phyloP scores from a whole-genome alignment of 257 asterid species.

The Dorcoceras hygrometricum region DNA sequence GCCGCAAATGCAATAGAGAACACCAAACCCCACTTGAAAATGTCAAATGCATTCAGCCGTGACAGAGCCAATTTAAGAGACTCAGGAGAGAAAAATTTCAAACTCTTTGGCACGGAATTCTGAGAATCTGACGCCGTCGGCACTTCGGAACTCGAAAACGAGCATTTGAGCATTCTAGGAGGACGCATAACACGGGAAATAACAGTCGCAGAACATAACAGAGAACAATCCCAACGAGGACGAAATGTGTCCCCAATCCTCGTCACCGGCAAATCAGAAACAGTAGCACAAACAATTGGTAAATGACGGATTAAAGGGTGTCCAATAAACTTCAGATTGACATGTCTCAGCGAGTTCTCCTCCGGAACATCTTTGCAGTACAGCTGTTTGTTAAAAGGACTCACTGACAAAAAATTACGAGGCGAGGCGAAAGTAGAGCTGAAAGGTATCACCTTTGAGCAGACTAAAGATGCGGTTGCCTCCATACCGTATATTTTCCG shows the following conservation, averaged over 20 bases:
- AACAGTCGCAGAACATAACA: slow-evolving; percentile 12
- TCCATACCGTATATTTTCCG: slow-evolving; percentile 39
- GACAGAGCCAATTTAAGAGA: slow-evolving; percentile 44
- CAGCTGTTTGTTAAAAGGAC: slow-evolving; percentile 56
- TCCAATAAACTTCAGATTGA: slow-evolving; percentile 18
- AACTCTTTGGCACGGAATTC: slow-evolving; percentile 22
- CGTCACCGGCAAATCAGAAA: not conserved
- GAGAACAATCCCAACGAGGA: slow-evolving; percentile 11
- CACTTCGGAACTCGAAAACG: slow-evolving; percentile 32
- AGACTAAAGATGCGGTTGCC: slow-evolving; percentile 39
- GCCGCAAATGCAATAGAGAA: slow-evolving; percentile 57
- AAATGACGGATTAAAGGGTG: slow-evolving; percentile 22
- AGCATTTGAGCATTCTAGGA: slow-evolving; percentile 35
- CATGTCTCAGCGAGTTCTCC: slow-evolving; percentile 15
- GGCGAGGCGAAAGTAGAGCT: slow-evolving; percentile 19
- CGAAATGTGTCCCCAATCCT: not conserved
- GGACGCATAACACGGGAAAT: slow-evolving; percentile 24
- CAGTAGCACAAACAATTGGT: not conserved
- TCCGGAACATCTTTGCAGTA: slow-evolving; percentile 30
- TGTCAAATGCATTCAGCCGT: slow-evolving; percentile 54
- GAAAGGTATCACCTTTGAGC: slow-evolving; percentile 53
- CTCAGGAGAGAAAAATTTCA: slow-evolving; percentile 41
- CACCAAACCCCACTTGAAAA: slow-evolving; percentile 62
- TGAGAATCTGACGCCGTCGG: slow-evolving; percentile 26
- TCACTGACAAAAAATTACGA: slow-evolving; percentile 28